Conservation (phyloP, 1,284 basidiomycete genomes). For the Vanrija sp. region DNA sequence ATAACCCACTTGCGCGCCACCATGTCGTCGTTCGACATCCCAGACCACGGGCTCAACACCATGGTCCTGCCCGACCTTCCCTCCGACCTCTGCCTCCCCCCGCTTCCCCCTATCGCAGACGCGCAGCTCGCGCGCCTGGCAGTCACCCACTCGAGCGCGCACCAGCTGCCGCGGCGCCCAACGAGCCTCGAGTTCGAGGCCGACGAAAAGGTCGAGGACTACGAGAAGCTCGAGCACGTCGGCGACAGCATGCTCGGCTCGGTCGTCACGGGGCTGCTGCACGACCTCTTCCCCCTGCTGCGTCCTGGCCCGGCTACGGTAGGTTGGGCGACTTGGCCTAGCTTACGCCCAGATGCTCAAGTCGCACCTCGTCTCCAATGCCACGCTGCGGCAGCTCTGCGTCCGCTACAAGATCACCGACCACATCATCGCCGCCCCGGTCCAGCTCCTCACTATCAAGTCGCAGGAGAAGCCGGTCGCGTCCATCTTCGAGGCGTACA, state of each 20-base stretch:
- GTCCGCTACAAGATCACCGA: slow-evolving; percentile 23
- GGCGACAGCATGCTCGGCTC: slow-evolving; percentile 34
- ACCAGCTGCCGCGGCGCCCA: slow-evolving; percentile 1
- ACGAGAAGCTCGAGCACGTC: slow-evolving; percentile 45
- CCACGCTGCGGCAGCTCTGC: slow-evolving; percentile 30
- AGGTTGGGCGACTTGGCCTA: slow-evolving; percentile 1
- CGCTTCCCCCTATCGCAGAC: slow-evolving; percentile 30
- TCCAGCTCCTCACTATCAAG: slow-evolving; percentile 12
- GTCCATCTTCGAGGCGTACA: slow-evolving; percentile 38
- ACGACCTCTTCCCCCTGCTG: slow-evolving; percentile 36
- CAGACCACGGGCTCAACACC: slow-evolving; percentile 1
- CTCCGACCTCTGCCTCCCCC: slow-evolving; percentile 22
- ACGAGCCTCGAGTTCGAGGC: slow-evolving; percentile 9
- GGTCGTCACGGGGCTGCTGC: slow-evolving; percentile 32
- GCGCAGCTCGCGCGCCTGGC: slow-evolving; percentile 13
- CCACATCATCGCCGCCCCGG: slow-evolving; percentile 20
- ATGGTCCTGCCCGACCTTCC: slow-evolving; percentile 18
- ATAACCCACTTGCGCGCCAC: no score
- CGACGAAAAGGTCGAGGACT: slow-evolving; percentile 20
- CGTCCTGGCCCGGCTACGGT: slow-evolving; percentile 34
- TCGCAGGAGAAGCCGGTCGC: slow-evolving; percentile 25
- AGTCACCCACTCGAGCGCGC: slow-evolving; percentile 26
- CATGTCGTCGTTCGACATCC: no score
- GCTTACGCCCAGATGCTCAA: slow-evolving; percentile 27
- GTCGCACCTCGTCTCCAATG: slow-evolving; percentile 30